phyloP scores from a whole-genome alignment of 2,329 filamentous ascomycete genomes.

The Stemphylium vesicarium region DNA sequence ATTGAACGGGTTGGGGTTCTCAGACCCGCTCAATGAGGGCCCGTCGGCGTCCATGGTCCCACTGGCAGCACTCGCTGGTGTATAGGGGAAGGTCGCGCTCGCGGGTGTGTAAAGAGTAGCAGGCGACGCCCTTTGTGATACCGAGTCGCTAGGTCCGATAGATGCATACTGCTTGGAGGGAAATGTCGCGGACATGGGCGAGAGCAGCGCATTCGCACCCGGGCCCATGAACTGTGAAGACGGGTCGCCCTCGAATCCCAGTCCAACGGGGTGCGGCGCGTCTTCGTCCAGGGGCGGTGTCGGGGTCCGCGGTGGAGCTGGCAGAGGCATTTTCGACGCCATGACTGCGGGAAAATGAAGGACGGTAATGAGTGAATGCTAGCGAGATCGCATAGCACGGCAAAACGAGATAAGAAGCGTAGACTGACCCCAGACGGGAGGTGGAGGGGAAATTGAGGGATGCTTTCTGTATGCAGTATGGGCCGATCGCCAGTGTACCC shows the following conservation, averaged over 20 bases:
- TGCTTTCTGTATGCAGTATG: conserved; percentile 29
- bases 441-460: conserved; percentile 32
- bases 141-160: conserved; percentile 42
- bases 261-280: conserved; percentile 38
- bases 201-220: conserved; percentile 43
- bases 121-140: conserved; percentile 44
- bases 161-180: conserved; percentile 44
- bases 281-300: conserved; percentile 67
- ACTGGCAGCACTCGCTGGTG: conserved; percentile 36
- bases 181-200: conserved; percentile 50
- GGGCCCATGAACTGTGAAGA: conserved; percentile 35
- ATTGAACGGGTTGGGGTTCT: conserved; percentile 79
- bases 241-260: conserved; percentile 42
- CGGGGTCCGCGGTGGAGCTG: conserved; percentile 67
- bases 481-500: conserved; percentile 18
- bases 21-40: conserved; percentile 39
- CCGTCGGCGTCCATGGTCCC: conserved; percentile 38
- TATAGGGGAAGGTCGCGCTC: conserved; percentile 45
- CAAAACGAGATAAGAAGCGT: conserved; percentile 19
- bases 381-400: conserved; percentile 22
- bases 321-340: conserved; percentile 65
- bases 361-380: conserved; percentile 26
- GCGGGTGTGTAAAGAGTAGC: conserved; percentile 41
- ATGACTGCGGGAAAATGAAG: conserved; percentile 51
- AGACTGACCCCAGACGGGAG: conserved; percentile 21